phyloP scores from a whole-genome alignment of 805 yeast species.

The Saccharomycopsis selenospora region DNA sequence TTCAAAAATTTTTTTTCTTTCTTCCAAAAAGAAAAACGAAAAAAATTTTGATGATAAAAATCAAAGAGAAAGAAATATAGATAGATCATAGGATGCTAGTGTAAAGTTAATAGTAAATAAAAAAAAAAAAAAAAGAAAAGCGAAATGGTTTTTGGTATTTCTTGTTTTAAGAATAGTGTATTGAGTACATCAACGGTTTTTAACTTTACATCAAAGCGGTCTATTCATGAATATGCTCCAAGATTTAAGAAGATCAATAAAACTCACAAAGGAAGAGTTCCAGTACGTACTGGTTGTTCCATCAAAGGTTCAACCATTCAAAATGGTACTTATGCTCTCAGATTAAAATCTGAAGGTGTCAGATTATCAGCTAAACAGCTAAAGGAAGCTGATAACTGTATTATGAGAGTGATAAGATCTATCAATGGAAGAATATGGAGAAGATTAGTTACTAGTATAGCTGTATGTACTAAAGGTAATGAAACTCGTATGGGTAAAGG shows the following conservation, averaged over 20 bases:
- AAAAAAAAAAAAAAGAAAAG: no score
- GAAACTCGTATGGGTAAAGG: conserved; percentile 99
- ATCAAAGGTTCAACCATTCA: conserved; percentile 76
- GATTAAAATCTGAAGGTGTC: conserved; percentile 82
- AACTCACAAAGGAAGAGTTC: conserved; percentile 88
- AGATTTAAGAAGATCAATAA: conserved; percentile 60
- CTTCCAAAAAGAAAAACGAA: no score
- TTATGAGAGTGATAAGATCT: conserved; percentile 78
- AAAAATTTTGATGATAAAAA: no score
- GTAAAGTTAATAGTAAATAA: no score
- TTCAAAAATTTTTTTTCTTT: no score
- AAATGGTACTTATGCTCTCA: conserved; percentile 78
- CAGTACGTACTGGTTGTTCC: conserved; percentile 93
- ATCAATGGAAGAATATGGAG: conserved; percentile 69
- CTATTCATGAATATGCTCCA: conserved; percentile 72
- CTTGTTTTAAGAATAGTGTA: neutral
- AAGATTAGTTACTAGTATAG: conserved; percentile 74
- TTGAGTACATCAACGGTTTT: neutral
- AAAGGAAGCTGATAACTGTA: conserved; percentile 81
- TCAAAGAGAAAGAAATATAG: no score
- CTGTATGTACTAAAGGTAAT: conserved; percentile 94
- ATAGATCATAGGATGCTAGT: no score
- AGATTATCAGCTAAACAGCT: conserved; percentile 83
- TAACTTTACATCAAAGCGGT: conserved; percentile 30
- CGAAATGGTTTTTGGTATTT: no score